phyloP scores from a whole-genome alignment of 306 rosid genomes.

The Prunus campanulata region DNA sequence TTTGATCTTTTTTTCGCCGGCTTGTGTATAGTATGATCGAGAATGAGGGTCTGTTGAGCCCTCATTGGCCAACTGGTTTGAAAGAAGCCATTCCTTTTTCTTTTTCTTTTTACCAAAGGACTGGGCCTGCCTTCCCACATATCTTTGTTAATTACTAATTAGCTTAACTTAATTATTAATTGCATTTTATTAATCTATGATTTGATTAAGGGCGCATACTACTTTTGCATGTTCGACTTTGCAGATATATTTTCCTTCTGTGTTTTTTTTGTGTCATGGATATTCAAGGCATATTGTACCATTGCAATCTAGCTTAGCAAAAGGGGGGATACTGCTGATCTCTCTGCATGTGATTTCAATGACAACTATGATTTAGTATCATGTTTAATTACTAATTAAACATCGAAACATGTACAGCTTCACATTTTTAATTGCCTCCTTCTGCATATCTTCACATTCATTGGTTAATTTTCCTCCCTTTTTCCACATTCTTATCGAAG shows the following conservation, averaged over 20 bases:
- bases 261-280: conserved; percentile 30
- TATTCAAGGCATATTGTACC: conserved; percentile 19
- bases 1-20: conserved; percentile 43
- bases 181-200: conserved; percentile 17
- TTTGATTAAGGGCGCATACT: conserved; percentile 2
- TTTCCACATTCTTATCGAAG: neutral
- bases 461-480: neutral
- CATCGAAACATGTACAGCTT: neutral
- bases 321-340: conserved; percentile 2
- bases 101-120: conserved; percentile 34
- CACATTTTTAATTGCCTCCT: neutral
- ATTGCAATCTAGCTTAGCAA: neutral
- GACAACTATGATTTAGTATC: conserved; percentile 11
- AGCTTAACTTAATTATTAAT: conserved; percentile 22
- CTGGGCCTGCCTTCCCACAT: conserved; percentile 33
- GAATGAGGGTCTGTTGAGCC: conserved; percentile 27
- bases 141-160: conserved; percentile 26
- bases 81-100: conserved; percentile 20
- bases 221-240: conserved; percentile 10
- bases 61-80: conserved; percentile 33
- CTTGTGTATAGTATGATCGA: conserved; percentile 18
- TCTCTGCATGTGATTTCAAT: conserved; percentile 14
- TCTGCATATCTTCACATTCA: neutral
- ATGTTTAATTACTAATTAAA: neutral
- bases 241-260: neutral